Conservation (phyloP, 1,284 basidiomycete species). For the Serendipita sp. region DNA sequence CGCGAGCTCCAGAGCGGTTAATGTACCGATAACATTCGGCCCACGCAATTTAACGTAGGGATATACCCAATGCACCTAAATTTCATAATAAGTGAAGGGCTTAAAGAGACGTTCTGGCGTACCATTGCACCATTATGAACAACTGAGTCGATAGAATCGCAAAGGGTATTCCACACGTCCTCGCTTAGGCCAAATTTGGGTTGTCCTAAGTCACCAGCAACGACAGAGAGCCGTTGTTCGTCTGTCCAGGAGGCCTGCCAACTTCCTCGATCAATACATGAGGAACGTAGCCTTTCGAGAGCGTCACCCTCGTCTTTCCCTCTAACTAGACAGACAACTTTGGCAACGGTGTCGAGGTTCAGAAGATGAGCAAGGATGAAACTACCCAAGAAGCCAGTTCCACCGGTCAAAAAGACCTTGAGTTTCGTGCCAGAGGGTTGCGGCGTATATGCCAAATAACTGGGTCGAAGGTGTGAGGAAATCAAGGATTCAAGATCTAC, state of each 20-base stretch:
- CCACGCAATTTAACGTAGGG: slow-evolving; percentile 88
- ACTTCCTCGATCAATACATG: slow-evolving; percentile 71
- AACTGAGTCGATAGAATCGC: slow-evolving; percentile 68
- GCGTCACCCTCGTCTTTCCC: slow-evolving; percentile 54
- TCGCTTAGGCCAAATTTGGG: slow-evolving; percentile 64
- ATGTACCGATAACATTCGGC: slow-evolving; percentile 82
- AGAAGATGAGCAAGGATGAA: slow-evolving; percentile 83
- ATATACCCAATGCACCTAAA: slow-evolving; percentile 95
- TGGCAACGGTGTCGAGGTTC: slow-evolving; percentile 45
- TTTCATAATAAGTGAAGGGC: neutral
- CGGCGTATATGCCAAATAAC: slow-evolving; percentile 36
- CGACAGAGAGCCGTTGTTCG: slow-evolving; percentile 60
- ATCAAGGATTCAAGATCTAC: slow-evolving; percentile 59
- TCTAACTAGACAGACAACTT: slow-evolving; percentile 87
- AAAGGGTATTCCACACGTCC: slow-evolving; percentile 53
- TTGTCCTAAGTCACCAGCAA: slow-evolving; percentile 76
- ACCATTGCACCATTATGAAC: slow-evolving; percentile 95
- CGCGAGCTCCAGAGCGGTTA: slow-evolving; percentile 74
- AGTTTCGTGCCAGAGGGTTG: slow-evolving; percentile 35
- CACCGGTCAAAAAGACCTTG: slow-evolving; percentile 90
- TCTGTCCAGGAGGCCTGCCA: slow-evolving; percentile 86
- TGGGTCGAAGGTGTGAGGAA: slow-evolving; percentile 38
- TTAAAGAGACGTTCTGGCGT: slow-evolving; percentile 20
- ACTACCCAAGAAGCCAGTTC: slow-evolving; percentile 92
- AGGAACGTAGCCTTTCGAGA: slow-evolving; percentile 57